Evolutionary conservation across 768 basidiomycete genomes (phyloP), one percentile per base, ranked within the genome.

Genomic region (Cyclocybe aegerita): DNA sequence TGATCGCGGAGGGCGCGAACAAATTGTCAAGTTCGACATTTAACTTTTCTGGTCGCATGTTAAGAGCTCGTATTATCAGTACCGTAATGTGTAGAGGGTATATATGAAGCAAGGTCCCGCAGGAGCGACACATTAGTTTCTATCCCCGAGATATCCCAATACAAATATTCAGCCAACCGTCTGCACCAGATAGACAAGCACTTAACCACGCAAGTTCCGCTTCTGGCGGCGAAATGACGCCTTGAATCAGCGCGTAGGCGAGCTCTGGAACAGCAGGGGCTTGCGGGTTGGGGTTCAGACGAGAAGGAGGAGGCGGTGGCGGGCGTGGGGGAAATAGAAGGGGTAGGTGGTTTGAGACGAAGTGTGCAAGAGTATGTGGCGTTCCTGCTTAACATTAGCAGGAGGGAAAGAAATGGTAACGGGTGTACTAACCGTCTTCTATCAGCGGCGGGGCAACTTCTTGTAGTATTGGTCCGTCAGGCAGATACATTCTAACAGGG

Each of bases 171-270:
- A 96, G 77, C 94, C 94, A 98, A 4, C 97, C 97, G 62, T 98
- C 97, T 9, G 93, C 92, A 7, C 93, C 94, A 9, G 87, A 83
- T 69, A 98, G 73, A 60, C 93, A 93, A 14, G 90, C 86, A 8
- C 92, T 89, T n/a, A 98, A 67, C 95, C 96, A 97, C 4, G 88
- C 93, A 69, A 98, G 77, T 62, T 98, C 96, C 5, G 93, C 79
- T 30, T 97, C 93, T 7, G 82, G 75, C 1, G 96, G 97, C 1
- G 87, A 70, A 2, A 79, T 68, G 14, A 98, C 84, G 9, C 97
- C 96, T 64, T 98, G 96, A 9, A 95, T 74, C 41, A 97, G 67
- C 0, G 88, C 81, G 58, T 83, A 88, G 9, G 91, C 94, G 33
- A 88, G 76, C 45, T 85, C 78, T 8, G 71, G 63, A 11, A 68